phyloP scores from a whole-genome alignment of 1,284 basidiomycete genomes.

The Ceratobasidium sp. region DNA sequence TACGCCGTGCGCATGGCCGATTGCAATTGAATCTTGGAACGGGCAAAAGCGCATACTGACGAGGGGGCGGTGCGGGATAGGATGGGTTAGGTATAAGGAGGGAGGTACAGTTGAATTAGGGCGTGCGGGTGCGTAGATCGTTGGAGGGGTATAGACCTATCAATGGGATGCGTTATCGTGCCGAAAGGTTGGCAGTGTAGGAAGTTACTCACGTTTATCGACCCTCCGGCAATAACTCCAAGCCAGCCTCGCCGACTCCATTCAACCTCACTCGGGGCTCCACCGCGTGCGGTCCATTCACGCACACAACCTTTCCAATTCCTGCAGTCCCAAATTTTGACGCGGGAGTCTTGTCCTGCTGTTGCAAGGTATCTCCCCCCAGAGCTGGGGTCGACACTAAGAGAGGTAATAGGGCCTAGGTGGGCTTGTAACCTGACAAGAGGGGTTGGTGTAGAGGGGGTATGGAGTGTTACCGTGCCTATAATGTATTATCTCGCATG shows the following conservation, averaged over 20 bases:
- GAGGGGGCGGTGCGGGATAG: slow-evolving; percentile 77
- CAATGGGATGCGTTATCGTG: background rate
- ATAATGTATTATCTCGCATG: background rate
- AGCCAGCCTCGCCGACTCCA: slow-evolving; percentile 89
- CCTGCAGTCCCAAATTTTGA: slow-evolving; percentile 96
- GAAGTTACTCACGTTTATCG: slow-evolving; percentile 76
- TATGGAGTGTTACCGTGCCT: slow-evolving; percentile 94
- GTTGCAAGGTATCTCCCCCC: slow-evolving; percentile 94
- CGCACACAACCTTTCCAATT: slow-evolving; percentile 92
- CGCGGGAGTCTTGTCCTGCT: slow-evolving; percentile 86
- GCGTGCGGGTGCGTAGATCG: slow-evolving; percentile 66
- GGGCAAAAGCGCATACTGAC: slow-evolving; percentile 85
- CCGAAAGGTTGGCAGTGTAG: background rate
- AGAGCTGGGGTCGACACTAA: slow-evolving; percentile 85
- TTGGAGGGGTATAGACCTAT: slow-evolving; percentile 78
- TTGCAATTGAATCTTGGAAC: slow-evolving; percentile 91
- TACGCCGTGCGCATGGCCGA: slow-evolving; percentile 78
- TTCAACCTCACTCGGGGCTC: slow-evolving; percentile 66
- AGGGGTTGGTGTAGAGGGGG: slow-evolving; percentile 91
- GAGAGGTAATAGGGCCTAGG: slow-evolving; percentile 85
- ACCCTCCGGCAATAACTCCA: slow-evolving; percentile 84
- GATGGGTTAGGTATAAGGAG: slow-evolving; percentile 87
- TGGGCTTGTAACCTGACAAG: slow-evolving; percentile 94
- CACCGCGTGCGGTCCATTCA: slow-evolving; percentile 78
- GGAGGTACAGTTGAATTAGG: slow-evolving; percentile 68